Evolutionary conservation across 2,329 filamentous ascomycete genomes (phyloP).

Genomic region (Beauveria varroae): DNA sequence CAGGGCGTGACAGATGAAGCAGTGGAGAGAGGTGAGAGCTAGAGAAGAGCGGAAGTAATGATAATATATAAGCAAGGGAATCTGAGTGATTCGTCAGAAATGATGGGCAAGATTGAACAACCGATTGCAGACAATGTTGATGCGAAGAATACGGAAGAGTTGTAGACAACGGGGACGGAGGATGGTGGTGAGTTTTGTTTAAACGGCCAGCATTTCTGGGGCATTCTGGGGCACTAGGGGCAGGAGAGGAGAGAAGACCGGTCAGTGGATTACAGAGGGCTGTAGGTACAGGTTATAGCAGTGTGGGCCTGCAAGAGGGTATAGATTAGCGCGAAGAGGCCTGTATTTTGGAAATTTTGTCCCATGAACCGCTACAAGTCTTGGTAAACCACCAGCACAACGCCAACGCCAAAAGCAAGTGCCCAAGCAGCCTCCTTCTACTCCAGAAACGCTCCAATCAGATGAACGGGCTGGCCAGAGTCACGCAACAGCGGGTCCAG

Average conservation of each 20-base stretch:
- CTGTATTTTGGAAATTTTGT: background rate
- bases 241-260: background rate
- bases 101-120: background rate
- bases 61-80: background rate
- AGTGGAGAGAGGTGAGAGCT: background rate
- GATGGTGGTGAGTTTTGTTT: constrained; percentile 9
- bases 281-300: background rate
- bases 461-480: background rate
- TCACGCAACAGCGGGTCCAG: constrained; percentile 3
- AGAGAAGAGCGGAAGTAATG: background rate
- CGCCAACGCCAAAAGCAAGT: too few relatives aligned
- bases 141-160: constrained; percentile 6
- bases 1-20: background rate
- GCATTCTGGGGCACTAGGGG: background rate
- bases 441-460: too few relatives aligned
- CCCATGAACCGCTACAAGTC: too few relatives aligned
- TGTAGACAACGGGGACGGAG: background rate
- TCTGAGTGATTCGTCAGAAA: background rate
- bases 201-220: background rate
- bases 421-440: too few relatives aligned
- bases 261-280: background rate
- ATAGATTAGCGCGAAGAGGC: background rate
- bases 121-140: background rate
- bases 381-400: background rate
- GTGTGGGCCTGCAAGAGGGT: background rate